Percentiles rank a stretch among this genome's conserved stretches.
These are phyloP conservation scores for Wickerhamiella kazuoi DNA, from an alignment of 805 yeast genomes.

Conservation along the genomic window DNA sequence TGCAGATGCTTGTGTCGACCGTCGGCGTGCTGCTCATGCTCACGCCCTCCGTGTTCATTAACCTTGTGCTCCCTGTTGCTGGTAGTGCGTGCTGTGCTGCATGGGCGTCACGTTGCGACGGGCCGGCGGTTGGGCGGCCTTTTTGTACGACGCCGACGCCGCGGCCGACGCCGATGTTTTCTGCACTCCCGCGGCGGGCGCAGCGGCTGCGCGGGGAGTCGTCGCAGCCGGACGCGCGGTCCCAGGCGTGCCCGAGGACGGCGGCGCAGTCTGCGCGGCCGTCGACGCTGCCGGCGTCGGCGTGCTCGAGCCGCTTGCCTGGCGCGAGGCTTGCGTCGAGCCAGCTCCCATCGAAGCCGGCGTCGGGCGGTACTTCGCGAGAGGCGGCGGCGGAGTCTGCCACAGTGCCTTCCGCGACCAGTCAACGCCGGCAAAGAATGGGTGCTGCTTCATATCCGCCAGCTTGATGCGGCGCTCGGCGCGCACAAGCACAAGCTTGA, in stretches of 20 bases:
- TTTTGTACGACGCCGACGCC: background rate
- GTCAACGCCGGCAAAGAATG: conserved; percentile 50
- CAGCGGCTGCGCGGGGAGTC: no score
- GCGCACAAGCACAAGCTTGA: conserved; percentile 46
- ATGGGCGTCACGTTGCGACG: background rate
- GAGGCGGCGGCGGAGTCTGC: conserved; percentile 47
- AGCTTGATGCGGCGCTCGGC: conserved; percentile 50
- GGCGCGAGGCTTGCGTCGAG: background rate
- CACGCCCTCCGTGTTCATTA: no score
- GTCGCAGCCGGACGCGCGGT: no score
- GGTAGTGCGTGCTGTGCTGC: conserved; percentile 9
- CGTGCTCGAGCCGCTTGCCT: background rate
- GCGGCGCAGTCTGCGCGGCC: background rate
- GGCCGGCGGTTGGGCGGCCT: background rate
- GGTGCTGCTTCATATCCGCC: conserved; percentile 40
- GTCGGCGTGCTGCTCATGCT: no score
- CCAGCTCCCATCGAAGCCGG: conserved; percentile 10
- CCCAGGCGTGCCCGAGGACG: background rate
- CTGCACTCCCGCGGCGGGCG: no score
- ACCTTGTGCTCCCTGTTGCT: conserved; percentile 6
- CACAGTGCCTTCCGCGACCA: conserved; percentile 62
- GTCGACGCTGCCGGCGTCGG: background rate
- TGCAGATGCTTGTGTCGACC: no score
- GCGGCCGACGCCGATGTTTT: background rate
- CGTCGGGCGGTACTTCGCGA: conserved; percentile 30